Evolutionary conservation across 2,329 filamentous ascomycete genomes (phyloP).

Genomic region (Immersiporthe knoxdaviesiana): DNA sequence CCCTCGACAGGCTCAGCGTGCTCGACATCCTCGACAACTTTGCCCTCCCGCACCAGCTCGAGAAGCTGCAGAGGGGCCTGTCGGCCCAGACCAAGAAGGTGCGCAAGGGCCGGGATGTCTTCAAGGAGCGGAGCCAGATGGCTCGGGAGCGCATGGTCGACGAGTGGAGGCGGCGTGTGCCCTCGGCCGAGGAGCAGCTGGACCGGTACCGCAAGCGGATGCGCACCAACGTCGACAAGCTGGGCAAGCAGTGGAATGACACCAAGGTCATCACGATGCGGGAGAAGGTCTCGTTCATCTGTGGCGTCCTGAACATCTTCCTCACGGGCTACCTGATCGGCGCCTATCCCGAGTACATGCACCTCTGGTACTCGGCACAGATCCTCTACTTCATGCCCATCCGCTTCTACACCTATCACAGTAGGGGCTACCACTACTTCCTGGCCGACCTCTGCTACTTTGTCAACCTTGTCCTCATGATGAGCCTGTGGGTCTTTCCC

Average conservation of each 20-base stretch:
- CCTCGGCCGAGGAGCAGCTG: constrained; percentile 87
- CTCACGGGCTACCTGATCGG: constrained; percentile 94
- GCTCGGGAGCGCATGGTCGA: constrained; percentile 91
- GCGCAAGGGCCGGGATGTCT: constrained; percentile 76
- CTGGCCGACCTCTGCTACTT: constrained; percentile 98
- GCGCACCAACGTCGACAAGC: constrained; percentile 84
- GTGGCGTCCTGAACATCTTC: constrained; percentile 95
- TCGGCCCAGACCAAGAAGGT: constrained; percentile 85
- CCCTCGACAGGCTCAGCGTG: constrained; percentile 85
- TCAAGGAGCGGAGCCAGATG: constrained; percentile 74
- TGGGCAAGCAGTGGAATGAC: constrained; percentile 85
- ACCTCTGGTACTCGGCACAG: constrained; percentile 88
- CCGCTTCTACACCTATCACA: constrained; percentile 87
- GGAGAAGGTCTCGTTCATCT: constrained; percentile 96
- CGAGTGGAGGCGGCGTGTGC: constrained; percentile 85
- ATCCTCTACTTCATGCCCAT: constrained; percentile 97
- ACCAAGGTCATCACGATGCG: constrained; percentile 84
- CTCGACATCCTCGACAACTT: constrained; percentile 96
- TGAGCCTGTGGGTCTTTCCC: constrained; percentile 90
- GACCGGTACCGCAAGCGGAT: constrained; percentile 88
- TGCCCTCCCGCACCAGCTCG: constrained; percentile 84
- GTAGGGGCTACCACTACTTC: constrained; percentile 95
- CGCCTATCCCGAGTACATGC: constrained; percentile 81
- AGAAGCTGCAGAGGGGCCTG: constrained; percentile 84
- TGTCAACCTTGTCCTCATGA: constrained; percentile 82